Base-by-base conservation (phyloP, 768 basidiomycete species). In the Serendipita indica region DNA sequence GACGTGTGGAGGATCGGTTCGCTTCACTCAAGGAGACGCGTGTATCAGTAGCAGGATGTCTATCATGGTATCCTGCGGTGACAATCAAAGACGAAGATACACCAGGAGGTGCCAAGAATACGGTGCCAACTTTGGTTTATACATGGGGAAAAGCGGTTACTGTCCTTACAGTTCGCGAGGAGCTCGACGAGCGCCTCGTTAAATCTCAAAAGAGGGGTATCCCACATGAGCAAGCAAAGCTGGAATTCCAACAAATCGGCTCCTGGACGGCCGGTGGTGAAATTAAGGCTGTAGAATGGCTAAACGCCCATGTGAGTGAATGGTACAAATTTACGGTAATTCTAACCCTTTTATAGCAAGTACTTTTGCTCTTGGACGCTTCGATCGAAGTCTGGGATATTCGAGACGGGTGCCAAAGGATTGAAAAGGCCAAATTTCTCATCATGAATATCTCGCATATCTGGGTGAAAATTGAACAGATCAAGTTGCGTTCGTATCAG, bases 1-100 rank as follows among this genome's bases (percentile, higher is more conserved):
- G 81, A 60, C 81, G 86, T 7, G 74, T 75, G 12, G 65, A 72
- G 6, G 73, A 75, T 25, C 78, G 46, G n/a, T 64, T 54, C 10
- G 58, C 78, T 58, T 74, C 73, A 6, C 71, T 70, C 2, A 67
- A 69, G 60, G 73, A 71, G 62, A 70, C 72, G 14, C 72, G 65
- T 57, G 79, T 75, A 16, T 73, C 73, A 64, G 73, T 77, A 69
- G 78, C 75, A 60, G 90, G 89, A 0, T 71, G 79, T 10, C 64
- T 93, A 54, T 82, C 84, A 0, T 94, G 91, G 91, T 89, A 81
- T 66, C 89, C 90, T 3, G 84, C 84, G 64, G 72, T 80, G 12
- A 22, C 52, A 13, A 30, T 54, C 20, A 54, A 54, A 54, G 30
- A 54, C 22, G 49, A 54, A 10, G 49, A 54, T 27, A 22, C 20